Base-by-base conservation (phyloP, 306 rosid genomes). In the Cicer chorassanicum region DNA sequence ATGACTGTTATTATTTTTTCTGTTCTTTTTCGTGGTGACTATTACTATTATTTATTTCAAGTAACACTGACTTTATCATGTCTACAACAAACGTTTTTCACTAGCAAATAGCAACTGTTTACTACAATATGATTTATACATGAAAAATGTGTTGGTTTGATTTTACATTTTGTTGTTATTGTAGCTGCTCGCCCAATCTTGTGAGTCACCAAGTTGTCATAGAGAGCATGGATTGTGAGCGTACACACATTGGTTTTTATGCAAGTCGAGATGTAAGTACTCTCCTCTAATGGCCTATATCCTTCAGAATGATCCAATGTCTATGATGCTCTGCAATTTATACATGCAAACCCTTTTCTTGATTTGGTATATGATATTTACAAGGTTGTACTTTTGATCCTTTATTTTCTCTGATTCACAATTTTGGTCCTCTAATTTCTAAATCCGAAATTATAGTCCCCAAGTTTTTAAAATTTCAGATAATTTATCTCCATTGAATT, bases 221-320 rank as follows among this genome's bases (percentile, higher is more conserved):
- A 36, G 99, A 94, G 84, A 94, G 98, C 92, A 94, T 94, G 99
- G 99, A 89, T 67, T 82, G 87, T 77, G 86, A 85, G 55, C 84
- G 83, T 60, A 82, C 96, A 16, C 99, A 90, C 75, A 87, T 94
- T 41, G 99, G 99, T 81, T 81, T 95, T 36, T 95, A 87, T 84
- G 98, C 99, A 46, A 90, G 81, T 82, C 90, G 80, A 64, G 96
- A 95, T 68, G 99, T 95, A 89, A 89, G 97, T 68, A 44, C 51
- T 75, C 72, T 78, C 77, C 64, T 70, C 40, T 44, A 18, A 50
- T 39, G 40, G 21, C 16, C 66, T 74, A 16, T 69, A 76, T 70
- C 50, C 53, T 39, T 43, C 14, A 45, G 45, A 76, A 39, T 71
- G 68, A 56, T 65, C 78, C 49, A 56, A 55, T 46, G 49, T 66